Base-by-base conservation (phyloP, 225 moss, liverwort and hornwort genomes). In the Anthoceros angustus region DNA sequence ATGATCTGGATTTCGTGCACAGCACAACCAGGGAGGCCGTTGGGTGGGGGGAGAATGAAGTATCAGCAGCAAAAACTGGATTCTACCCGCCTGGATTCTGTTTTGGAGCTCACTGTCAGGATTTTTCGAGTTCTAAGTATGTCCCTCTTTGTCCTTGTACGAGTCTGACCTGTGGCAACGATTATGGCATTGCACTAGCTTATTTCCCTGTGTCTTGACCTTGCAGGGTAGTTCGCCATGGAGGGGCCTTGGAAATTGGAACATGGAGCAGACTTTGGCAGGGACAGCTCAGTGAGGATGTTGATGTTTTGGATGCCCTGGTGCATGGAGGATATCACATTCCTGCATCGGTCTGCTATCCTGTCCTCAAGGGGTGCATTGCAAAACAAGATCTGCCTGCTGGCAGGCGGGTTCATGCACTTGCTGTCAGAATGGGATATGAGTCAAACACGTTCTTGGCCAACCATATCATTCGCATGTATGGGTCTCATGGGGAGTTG, bases 241-340 rank as follows among this genome's bases (percentile, higher is more conserved):
- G 55, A 6, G 55, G 12, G 8, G 2, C 18, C n/a, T 15, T 20
- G 16, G n/a, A 55, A 23, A 23, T 55, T 20, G 55, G n/a, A 55
- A 23, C 23, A 23, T 20, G 55, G n/a, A 55, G 55, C 18, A 55
- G 23, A 20, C 23, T 55, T 1, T 55, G 55, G n/a, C 5, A 55
- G 18, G 55, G 55, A 20, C 55, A 55, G 55, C 16, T 55, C 55
- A 7, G n/a, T 18, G 55, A 55, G 55, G 55, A 18, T 23, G 55
- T 55, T 15, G 55, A 55, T 55, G 55, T 23, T 18, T 55, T 55
- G 55, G 23, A 55, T 23, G 23, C 55, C 10, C 55, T 55, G 12
- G 55, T 55, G 55, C 55, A 55, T 18, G n/a, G n/a, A 55, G 55
- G 55, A 55, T 55, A 23, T 23, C 55, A 55, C 55, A 23, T 55